Conservation (phyloP, 1,284 basidiomycete genomes). For the Xerocomus nothofagi region DNA sequence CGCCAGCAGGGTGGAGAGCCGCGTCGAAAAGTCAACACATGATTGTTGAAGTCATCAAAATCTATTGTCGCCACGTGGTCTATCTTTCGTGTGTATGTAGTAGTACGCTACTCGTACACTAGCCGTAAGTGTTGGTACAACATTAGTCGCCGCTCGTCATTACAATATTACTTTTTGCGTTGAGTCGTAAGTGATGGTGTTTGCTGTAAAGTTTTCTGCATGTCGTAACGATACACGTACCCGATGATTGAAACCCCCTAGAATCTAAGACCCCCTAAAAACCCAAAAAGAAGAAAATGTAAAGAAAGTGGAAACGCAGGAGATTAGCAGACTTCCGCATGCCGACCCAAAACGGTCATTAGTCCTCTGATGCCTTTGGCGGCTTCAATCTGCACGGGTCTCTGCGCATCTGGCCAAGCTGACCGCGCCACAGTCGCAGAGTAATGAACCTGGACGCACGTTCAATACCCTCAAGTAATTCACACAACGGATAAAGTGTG, state of each 20-base stretch:
- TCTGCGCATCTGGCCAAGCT: conserved; percentile 35
- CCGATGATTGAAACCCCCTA: conserved; percentile 17
- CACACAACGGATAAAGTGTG: conserved; percentile 4
- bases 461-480: conserved; percentile 13
- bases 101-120: conserved; percentile 19
- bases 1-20: conserved; percentile 62
- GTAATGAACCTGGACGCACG: conserved; percentile 33
- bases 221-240: conserved; percentile 28
- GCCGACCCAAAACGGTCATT: conserved; percentile 38
- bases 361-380: conserved; percentile 37
- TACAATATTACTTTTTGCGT: conserved; percentile 18
- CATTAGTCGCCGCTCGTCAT: conserved; percentile 26
- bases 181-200: conserved; percentile 13
- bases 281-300: conserved; percentile 10
- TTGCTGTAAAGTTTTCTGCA: conserved; percentile 18
- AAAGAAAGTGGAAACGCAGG: neutral
- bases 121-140: conserved; percentile 34
- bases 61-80: conserved; percentile 8
- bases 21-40: conserved; percentile 49
- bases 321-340: conserved; percentile 30
- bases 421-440: conserved; percentile 38
- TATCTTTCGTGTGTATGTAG: conserved; percentile 8
- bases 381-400: conserved; percentile 35
- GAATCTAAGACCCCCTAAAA: conserved; percentile 10
- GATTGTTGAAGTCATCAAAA: conserved; percentile 4